Conservation (phyloP, 306 rosid species). For the Arachis hypogaea region DNA sequence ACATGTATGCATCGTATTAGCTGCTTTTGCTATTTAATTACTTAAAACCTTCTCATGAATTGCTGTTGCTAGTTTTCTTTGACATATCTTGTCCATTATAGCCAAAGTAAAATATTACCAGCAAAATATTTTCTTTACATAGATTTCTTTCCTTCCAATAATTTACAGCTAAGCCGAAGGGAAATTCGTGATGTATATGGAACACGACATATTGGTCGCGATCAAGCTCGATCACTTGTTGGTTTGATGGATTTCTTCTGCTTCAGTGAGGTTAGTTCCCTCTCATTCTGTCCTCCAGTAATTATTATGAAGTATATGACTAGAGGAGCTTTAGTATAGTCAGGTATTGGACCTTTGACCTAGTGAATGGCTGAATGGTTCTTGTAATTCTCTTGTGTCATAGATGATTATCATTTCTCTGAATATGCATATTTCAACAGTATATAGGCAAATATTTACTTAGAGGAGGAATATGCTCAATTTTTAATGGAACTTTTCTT, state of each 20-base stretch:
- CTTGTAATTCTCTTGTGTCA: slow-evolving; percentile 12
- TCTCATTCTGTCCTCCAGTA: slow-evolving; percentile 13
- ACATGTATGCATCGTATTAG: slow-evolving; percentile 1
- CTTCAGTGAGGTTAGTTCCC: slow-evolving; percentile 84
- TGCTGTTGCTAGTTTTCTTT: slow-evolving; percentile 1
- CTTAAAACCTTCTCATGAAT: not conserved
- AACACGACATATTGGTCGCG: slow-evolving; percentile 90
- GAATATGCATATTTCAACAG: slow-evolving; percentile 23
- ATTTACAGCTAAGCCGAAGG: slow-evolving; percentile 60
- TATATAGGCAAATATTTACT: slow-evolving; percentile 13
- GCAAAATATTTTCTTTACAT: not conserved
- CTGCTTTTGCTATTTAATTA: slow-evolving; percentile 3
- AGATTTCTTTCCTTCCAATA: slow-evolving; percentile 12
- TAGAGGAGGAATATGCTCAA: slow-evolving; percentile 4
- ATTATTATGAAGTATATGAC: slow-evolving; percentile 12
- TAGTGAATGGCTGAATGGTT: slow-evolving; percentile 7
- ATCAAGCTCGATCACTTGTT: slow-evolving; percentile 85
- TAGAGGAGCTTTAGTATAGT: slow-evolving; percentile 19
- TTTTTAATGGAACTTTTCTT: not conserved
- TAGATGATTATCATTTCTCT: slow-evolving; percentile 22
- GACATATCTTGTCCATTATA: slow-evolving; percentile 22
- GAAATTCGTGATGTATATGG: slow-evolving; percentile 78
- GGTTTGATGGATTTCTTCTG: slow-evolving; percentile 98
- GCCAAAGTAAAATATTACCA: not conserved
- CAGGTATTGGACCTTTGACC: slow-evolving; percentile 26